phyloP scores from a whole-genome alignment of 1,284 basidiomycete species.

The Kalmanozyma brasiliensis region DNA sequence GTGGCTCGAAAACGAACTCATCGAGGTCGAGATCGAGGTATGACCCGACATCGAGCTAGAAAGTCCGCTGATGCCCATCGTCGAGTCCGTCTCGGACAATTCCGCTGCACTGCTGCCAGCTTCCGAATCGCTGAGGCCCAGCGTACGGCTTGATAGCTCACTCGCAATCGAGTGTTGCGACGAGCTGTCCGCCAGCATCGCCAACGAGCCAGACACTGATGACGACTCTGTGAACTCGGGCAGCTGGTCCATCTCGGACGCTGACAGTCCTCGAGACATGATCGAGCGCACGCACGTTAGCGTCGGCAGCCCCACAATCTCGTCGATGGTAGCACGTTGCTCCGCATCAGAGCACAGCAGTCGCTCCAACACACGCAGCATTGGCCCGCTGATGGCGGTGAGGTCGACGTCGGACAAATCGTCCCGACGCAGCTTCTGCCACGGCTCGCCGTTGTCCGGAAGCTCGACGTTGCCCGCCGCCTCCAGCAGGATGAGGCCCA shows the following conservation, averaged over 20 bases:
- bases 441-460: constrained; percentile 93
- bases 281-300: constrained; percentile 49
- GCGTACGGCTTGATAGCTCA: constrained; percentile 29
- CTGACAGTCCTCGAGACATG: constrained; percentile 55
- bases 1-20: constrained; percentile 23
- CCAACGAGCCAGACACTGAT: constrained; percentile 30
- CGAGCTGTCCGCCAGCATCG: constrained; percentile 21
- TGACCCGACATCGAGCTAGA: constrained; percentile 19
- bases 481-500: constrained; percentile 95
- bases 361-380: constrained; percentile 57
- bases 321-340: constrained; percentile 53
- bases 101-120: constrained; percentile 27
- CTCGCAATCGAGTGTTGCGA: constrained; percentile 33
- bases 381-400: constrained; percentile 70
- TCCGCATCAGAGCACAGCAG: constrained; percentile 53
- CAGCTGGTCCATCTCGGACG: constrained; percentile 63
- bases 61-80: constrained; percentile 36
- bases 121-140: constrained; percentile 28
- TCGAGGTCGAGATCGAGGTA: constrained; percentile 29
- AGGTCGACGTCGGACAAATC: constrained; percentile 90
- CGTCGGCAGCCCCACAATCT: constrained; percentile 50
- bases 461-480: constrained; percentile 94
- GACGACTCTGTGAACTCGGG: constrained; percentile 51
- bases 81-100: constrained; percentile 23
- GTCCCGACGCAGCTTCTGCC: constrained; percentile 91